Evolutionary conservation across 2,329 filamentous ascomycete species (phyloP), one percentile per base, ranked within the genome.

Genomic region (Neocatenulostroma microsporum): DNA sequence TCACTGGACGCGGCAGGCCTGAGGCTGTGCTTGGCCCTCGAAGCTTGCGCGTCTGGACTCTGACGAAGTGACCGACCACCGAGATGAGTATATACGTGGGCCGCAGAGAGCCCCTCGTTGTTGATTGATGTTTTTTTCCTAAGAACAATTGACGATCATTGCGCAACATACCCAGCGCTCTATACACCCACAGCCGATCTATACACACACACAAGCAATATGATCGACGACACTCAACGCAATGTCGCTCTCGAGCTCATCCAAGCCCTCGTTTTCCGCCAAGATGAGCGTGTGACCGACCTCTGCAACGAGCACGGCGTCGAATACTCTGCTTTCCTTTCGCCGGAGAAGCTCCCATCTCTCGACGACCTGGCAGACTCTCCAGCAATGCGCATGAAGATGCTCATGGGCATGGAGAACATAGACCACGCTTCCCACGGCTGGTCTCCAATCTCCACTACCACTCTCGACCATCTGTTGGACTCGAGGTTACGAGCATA

Each of bases 351-450:
- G 5, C 18, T 44, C 18, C 36, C 41, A 18, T 23, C 41, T 3
- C 30, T 44, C 13, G 41, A 44, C 34, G 41, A 44, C 21, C 25
- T 34, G 9, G 41, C 41, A 9, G 41, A 44, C 14, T 40, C 36
- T 1, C 41, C 41, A 3, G 30, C 34, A 6, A 40, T 44, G 33
- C 41, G 41, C 14, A 44, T 44, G 41, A 44, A 40, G 37, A 29
- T 37, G 20, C 28, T 44, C 33, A 25, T 44, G 18, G 34, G 34
- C 26, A 8, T 24, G n/a, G 18, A 7, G 19, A 19, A 37, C 10
- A 35, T 37, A 14, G 37, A 34, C 12, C 33, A 26, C 21, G 28
- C 29, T 18, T 30, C 28, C 24, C 41, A 44, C 37, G 41, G 41
- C 20, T 44, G 41, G 41, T 37, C 37, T 3, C 37, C 34, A 3